Evolutionary conservation across 2,329 filamentous ascomycete species (phyloP), one percentile per base, ranked within the genome.

Genomic region (Macrophomina phaseolina): DNA sequence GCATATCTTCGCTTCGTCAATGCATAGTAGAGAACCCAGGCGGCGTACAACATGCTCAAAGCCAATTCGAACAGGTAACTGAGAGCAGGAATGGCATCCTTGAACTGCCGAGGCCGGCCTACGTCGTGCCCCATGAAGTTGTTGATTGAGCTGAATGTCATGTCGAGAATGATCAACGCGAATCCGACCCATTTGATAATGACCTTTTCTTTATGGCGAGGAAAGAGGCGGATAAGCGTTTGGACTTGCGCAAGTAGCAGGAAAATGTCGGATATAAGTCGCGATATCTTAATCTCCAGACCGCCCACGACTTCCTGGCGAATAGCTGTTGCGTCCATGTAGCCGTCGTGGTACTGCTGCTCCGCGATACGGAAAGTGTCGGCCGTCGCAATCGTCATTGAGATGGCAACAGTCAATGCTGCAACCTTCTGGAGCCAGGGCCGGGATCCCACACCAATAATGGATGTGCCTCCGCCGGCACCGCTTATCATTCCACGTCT

Each of bases 161-260:
- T 90, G 76, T 98, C 94, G 68, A 97, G 85, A 0, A 93, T 87
- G 74, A 99, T 97, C 67, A 99, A 86, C 3, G 91, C 93, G 76
- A 98, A 97, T 1, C 94, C 95, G 16, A 94, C 93, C 94, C 94
- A 99, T 81, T 98, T 98, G 81, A 99, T 99, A 71, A 98, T 92
- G 63, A 98, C 90, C 81, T 98, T 98, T 80, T 99, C 95, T 74
- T 96, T 92, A 75, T 98, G 94, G 40, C 95, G 92, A 7, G 95
- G 95, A 72, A 99, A 99, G 1, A 99, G 84, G 64, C 95, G 91
- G 72, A 98, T 98, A 67, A 99, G 81, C 0, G 95, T 99, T 81
- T 99, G 95, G 1, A 97, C 94, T 79, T 99, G 95, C 1, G 95
- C 95, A 46, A 99, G 88, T 94, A 95, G 98, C 36, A 99, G 84